Evolutionary conservation across 192 early-diverging fungal species (phyloP).

Genomic region (Backusella tuberculispora): DNA sequence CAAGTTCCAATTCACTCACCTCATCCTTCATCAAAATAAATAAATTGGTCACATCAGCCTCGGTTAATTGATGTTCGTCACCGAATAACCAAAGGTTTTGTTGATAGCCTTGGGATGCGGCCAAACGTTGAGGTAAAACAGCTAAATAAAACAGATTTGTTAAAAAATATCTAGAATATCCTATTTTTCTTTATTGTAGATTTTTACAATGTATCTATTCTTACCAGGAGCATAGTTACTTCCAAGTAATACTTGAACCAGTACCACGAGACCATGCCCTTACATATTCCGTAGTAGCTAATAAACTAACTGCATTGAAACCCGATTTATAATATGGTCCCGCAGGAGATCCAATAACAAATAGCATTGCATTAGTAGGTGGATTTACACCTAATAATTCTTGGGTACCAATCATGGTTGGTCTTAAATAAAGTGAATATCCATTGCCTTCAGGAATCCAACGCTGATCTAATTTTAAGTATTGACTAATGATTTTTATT

Average conservation of each 20-base stretch:
- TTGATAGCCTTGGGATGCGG: constrained; percentile 86
- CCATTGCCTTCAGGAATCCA: constrained; percentile 94
- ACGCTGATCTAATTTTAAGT: constrained; percentile 75
- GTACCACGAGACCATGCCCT: constrained; percentile 96
- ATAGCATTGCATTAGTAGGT: constrained; percentile 78
- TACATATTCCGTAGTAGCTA: constrained; percentile 84
- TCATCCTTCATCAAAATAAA: constrained; percentile 90
- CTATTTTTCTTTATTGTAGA: no score
- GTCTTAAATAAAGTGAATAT: constrained; percentile 93
- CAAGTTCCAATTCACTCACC: constrained; percentile 84
- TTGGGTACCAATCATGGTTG: constrained; percentile 92
- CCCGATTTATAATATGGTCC: constrained; percentile 98
- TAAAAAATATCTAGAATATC: no score
- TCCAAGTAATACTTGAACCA: constrained; percentile 85
- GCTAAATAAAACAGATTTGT: no score
- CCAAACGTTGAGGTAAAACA: constrained; percentile 78
- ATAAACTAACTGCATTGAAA: constrained; percentile 85
- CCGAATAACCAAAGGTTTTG: constrained; percentile 98
- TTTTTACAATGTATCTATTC: no score
- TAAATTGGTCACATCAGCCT: constrained; percentile 96
- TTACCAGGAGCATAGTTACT: constrained; percentile 87
- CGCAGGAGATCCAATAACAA: constrained; percentile 88
- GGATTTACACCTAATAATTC: constrained; percentile 82
- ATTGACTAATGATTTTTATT: constrained; percentile 82
- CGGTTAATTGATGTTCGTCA: constrained; percentile 83